Percentiles rank a stretch among this genome's conserved stretches.
Evolutionary conservation across 768 basidiomycete species (phyloP).

Genomic region (Agrocybe praecox): DNA sequence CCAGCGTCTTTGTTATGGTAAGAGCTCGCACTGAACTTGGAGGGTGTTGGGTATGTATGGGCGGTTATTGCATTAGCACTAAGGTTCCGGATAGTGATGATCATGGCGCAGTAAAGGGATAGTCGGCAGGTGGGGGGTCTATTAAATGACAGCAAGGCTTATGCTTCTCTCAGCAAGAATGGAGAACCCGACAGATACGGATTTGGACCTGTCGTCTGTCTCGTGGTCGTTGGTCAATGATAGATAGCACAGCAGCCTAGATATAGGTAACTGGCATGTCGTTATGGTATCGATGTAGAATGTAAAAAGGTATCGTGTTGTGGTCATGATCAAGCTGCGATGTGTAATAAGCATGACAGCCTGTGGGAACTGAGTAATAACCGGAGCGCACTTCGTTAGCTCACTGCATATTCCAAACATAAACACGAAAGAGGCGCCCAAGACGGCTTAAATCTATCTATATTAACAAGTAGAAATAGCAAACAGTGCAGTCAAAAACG

Average conservation of each 20-base stretch:
- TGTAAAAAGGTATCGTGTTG: neutral
- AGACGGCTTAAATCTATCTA: too few relatives aligned
- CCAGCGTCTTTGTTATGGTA: neutral
- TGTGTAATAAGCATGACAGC: neutral
- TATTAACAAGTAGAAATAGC: too few relatives aligned
- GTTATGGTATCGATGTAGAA: neutral
- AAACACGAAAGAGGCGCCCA: too few relatives aligned
- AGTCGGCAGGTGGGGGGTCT: neutral
- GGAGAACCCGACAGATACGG: slow-evolving; percentile 1
- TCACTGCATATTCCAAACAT: too few relatives aligned
- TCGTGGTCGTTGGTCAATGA: neutral
- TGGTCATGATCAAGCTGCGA: neutral
- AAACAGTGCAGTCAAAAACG: too few relatives aligned
- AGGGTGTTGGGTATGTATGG: slow-evolving; percentile 10
- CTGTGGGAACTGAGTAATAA: neutral
- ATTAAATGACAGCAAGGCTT: neutral
- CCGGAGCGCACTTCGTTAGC: too few relatives aligned
- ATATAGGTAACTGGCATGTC: neutral
- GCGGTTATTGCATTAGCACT: slow-evolving; percentile 24
- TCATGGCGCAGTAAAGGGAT: slow-evolving; percentile 13
- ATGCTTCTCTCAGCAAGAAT: neutral
- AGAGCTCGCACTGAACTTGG: slow-evolving; percentile 13
- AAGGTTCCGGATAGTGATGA: slow-evolving; percentile 29
- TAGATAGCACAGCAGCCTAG: neutral
- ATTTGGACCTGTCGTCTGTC: slow-evolving; percentile 1